Conservation (phyloP, 2,329 filamentous ascomycete genomes). For the Diplodia intermedia region DNA sequence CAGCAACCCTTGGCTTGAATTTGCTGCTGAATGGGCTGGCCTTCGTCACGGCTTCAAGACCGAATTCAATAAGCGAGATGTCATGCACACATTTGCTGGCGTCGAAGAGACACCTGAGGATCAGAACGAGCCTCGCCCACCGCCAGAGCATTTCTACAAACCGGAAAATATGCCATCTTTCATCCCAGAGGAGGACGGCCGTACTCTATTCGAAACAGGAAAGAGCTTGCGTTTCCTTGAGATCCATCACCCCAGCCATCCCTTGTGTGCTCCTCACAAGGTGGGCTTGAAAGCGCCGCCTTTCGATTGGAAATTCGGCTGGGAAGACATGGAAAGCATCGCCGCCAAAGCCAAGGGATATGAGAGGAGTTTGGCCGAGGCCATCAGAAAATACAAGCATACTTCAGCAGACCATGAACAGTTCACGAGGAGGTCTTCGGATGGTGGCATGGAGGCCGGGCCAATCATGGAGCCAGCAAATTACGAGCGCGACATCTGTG, state of each 20-base stretch:
- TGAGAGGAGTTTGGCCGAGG: slow-evolving; percentile 50
- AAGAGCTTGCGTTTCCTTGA: slow-evolving; percentile 76
- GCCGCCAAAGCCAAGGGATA: slow-evolving; percentile 65
- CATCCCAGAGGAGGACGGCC: slow-evolving; percentile 71
- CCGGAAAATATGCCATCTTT: slow-evolving; percentile 73
- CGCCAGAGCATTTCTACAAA: slow-evolving; percentile 70
- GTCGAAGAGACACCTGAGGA: slow-evolving; percentile 40
- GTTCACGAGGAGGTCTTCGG: slow-evolving; percentile 19
- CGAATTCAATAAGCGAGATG: slow-evolving; percentile 31
- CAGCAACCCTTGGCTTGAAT: slow-evolving; percentile 70
- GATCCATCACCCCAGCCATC: slow-evolving; percentile 73
- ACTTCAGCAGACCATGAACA: background rate
- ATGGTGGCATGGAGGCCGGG: slow-evolving; percentile 36
- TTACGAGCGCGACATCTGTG: slow-evolving; percentile 14
- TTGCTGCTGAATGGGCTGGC: slow-evolving; percentile 77
- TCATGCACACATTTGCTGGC: slow-evolving; percentile 38
- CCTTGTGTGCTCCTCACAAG: slow-evolving; percentile 64
- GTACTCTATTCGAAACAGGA: slow-evolving; percentile 79
- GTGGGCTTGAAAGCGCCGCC: slow-evolving; percentile 61
- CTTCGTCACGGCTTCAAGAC: slow-evolving; percentile 49
- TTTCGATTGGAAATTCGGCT: slow-evolving; percentile 74
- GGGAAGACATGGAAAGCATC: slow-evolving; percentile 71
- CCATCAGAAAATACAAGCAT: slow-evolving; percentile 41
- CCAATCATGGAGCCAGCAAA: slow-evolving; percentile 32
- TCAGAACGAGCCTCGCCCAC: slow-evolving; percentile 41